These are phyloP conservation scores for Vitis cinerea DNA, from an alignment of 164 flowering plant species.

Conservation along the genomic window DNA sequence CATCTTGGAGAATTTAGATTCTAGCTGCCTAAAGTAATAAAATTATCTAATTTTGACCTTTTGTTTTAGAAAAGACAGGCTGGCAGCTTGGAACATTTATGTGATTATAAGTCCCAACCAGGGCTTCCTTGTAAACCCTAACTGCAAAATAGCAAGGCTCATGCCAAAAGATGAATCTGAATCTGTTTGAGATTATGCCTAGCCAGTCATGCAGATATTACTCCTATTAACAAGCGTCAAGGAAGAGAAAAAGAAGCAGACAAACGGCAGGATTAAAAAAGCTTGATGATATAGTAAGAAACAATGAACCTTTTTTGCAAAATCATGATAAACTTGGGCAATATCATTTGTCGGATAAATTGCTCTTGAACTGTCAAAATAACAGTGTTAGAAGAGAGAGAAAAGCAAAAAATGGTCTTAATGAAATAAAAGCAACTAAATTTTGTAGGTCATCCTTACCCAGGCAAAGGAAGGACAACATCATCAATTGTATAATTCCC, in stretches of 20 bases:
- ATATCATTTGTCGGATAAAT: conserved; percentile 72
- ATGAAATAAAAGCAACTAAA: background rate
- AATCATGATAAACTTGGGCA: conserved; percentile 72
- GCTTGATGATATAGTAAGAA: background rate
- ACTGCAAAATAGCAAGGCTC: background rate
- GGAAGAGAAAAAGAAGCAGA: conserved; percentile 6
- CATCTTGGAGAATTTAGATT: background rate
- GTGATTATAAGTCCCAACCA: background rate
- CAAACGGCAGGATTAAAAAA: background rate
- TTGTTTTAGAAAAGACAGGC: background rate
- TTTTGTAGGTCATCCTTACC: conserved; percentile 41
- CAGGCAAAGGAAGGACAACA: conserved; percentile 91
- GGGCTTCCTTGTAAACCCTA: background rate
- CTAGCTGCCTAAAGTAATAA: background rate
- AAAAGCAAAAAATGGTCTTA: background rate
- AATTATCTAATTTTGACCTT: background rate
- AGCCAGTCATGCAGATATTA: background rate
- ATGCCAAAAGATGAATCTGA: background rate
- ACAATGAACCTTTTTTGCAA: conserved; percentile 70
- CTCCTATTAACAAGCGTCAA: background rate
- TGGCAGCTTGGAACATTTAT: background rate
- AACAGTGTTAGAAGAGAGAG: conserved; percentile 5
- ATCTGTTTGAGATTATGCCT: background rate
- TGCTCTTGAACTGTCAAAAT: conserved; percentile 62
- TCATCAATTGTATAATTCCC: conserved; percentile 67